Percentiles rank a stretch among this genome's conserved stretches.
phyloP scores from a whole-genome alignment of 495 filamentous ascomycete species.

The Barbatosphaeria neglecta region DNA sequence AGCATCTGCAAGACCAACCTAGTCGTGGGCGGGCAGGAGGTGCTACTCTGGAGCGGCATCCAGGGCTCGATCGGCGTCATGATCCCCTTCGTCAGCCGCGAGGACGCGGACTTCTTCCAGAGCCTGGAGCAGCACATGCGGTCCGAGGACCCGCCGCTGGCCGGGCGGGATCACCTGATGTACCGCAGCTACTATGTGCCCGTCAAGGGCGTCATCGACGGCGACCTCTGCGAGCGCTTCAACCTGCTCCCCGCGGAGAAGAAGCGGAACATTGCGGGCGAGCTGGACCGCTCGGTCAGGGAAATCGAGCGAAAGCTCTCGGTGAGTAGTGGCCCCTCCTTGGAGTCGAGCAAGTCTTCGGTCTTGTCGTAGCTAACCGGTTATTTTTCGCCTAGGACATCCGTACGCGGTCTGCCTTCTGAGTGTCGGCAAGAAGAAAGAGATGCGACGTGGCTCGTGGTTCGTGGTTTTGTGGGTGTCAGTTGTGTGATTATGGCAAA shows the following conservation, averaged over 20 bases:
- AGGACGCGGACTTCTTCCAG: slow-evolving; percentile 97
- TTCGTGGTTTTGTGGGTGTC: neutral
- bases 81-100: slow-evolving; percentile 77
- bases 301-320: slow-evolving; percentile 95
- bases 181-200: slow-evolving; percentile 96
- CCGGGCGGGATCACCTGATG: slow-evolving; percentile 87
- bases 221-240: slow-evolving; percentile 94
- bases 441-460: neutral
- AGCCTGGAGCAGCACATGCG: slow-evolving; percentile 78
- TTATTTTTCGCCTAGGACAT: slow-evolving; percentile 50
- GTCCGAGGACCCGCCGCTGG: slow-evolving; percentile 71
- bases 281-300: slow-evolving; percentile 77
- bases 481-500: neutral
- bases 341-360: neutral
- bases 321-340: slow-evolving; percentile 36
- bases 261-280: slow-evolving; percentile 88
- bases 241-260: slow-evolving; percentile 67
- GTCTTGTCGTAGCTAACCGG: slow-evolving; percentile 8
- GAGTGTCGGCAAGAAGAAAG: too few relatives aligned
- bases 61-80: slow-evolving; percentile 89
- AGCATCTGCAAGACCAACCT: slow-evolving; percentile 80
- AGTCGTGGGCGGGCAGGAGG: slow-evolving; percentile 82
- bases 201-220: slow-evolving; percentile 92
- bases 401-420: slow-evolving; percentile 79
- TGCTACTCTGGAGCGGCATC: slow-evolving; percentile 86